phyloP scores from a whole-genome alignment of 2,329 filamentous ascomycete genomes.

The Fusarium sororula region DNA sequence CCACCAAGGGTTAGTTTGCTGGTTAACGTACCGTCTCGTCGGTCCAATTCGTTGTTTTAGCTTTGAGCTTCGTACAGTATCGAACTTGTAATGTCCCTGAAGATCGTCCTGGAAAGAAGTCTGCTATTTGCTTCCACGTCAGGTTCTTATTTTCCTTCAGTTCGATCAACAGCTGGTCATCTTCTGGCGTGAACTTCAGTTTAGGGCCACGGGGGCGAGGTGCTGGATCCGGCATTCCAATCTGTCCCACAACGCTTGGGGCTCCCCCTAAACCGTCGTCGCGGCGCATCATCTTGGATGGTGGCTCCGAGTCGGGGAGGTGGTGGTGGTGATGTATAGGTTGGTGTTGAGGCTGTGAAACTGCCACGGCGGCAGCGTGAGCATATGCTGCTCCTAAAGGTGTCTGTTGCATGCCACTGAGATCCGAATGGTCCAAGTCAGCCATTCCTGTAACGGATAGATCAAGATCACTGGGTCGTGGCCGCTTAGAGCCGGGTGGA shows the following conservation, averaged over 20 bases:
- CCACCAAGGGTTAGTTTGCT: not conserved
- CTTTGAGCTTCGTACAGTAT: slow-evolving; percentile 94
- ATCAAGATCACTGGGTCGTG: slow-evolving; percentile 67
- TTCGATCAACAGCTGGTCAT: slow-evolving; percentile 87
- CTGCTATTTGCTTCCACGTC: slow-evolving; percentile 97
- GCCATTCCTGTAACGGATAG: slow-evolving; percentile 60
- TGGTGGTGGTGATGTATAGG: slow-evolving; percentile 83
- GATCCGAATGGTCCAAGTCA: slow-evolving; percentile 63
- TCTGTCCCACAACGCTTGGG: slow-evolving; percentile 86
- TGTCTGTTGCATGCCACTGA: slow-evolving; percentile 64
- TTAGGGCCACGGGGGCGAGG: slow-evolving; percentile 85
- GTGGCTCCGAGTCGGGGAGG: slow-evolving; percentile 76
- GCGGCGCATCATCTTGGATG: slow-evolving; percentile 73
- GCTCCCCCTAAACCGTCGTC: slow-evolving; percentile 67
- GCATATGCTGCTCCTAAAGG: slow-evolving; percentile 63
- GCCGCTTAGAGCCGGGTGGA: slow-evolving; percentile 57
- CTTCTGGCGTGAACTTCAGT: slow-evolving; percentile 92
- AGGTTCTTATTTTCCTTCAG: slow-evolving; percentile 94
- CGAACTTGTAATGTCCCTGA: slow-evolving; percentile 92
- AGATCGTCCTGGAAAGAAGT: slow-evolving; percentile 91
- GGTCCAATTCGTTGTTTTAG: slow-evolving; percentile 92
- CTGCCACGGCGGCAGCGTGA: slow-evolving; percentile 51
- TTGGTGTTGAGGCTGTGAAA: slow-evolving; percentile 50
- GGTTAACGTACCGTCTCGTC: slow-evolving; percentile 82
- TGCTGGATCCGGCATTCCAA: slow-evolving; percentile 86